Percentiles rank a stretch among this genome's conserved stretches.
These are phyloP conservation scores for Leptodermis oblonga DNA, from an alignment of 257 asterid genomes.

Conservation along the genomic window DNA sequence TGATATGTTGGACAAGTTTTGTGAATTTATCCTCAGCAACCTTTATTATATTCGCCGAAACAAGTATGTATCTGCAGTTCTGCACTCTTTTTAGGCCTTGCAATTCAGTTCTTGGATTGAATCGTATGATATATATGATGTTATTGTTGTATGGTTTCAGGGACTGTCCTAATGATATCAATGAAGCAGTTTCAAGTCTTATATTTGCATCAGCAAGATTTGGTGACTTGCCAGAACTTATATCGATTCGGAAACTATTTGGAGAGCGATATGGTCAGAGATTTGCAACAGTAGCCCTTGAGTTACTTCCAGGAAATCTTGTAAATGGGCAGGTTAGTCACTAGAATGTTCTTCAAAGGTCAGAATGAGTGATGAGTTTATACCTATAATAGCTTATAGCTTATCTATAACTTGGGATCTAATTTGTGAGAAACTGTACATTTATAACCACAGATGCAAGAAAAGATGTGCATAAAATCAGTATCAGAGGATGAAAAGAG, in stretches of 20 bases:
- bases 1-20: conserved; percentile 52
- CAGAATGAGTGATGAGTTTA: neutral
- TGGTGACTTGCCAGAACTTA: conserved; percentile 75
- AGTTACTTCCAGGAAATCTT: conserved; percentile 62
- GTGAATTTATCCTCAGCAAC: conserved; percentile 50
- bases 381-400: neutral
- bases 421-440: neutral
- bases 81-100: too few relatives aligned
- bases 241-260: conserved; percentile 50
- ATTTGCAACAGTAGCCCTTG: conserved; percentile 47
- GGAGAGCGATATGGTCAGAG: conserved; percentile 54
- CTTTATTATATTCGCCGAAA: conserved; percentile 56
- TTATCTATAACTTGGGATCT: neutral
- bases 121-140: neutral
- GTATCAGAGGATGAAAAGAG: conserved; percentile 56
- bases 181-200: conserved; percentile 64
- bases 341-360: neutral
- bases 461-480: conserved; percentile 27
- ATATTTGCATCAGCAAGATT: conserved; percentile 78
- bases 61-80: conserved; percentile 45
- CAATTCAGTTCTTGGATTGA: neutral
- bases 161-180: conserved; percentile 76
- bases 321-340: conserved; percentile 55
- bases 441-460: conserved; percentile 42
- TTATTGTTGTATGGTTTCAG: conserved; percentile 24